Percentiles rank a stretch among this genome's conserved stretches.
These are phyloP conservation scores for Thelephora aurantiotincta DNA, from an alignment of 768 basidiomycete species.

Conservation along the genomic window DNA sequence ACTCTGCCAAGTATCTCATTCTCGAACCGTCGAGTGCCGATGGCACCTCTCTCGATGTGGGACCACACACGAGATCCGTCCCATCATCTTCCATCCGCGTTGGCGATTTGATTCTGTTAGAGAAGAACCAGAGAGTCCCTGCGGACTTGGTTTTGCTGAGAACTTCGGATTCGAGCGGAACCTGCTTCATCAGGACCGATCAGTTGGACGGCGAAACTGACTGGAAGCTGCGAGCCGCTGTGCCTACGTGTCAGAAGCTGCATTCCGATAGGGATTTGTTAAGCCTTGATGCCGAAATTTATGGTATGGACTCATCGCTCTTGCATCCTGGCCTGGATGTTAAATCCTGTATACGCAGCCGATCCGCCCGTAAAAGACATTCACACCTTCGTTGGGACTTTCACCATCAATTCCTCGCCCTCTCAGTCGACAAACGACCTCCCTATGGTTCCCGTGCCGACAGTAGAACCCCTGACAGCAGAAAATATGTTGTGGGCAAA, in stretches of 20 bases:
- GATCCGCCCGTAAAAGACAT: constrained; percentile 96
- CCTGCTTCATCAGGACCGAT: constrained; percentile 95
- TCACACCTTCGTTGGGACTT: constrained; percentile 86
- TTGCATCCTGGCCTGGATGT: constrained; percentile 4
- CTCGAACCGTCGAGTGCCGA: constrained; percentile 35
- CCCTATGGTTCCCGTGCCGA: constrained; percentile 24
- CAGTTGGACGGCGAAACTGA: constrained; percentile 98
- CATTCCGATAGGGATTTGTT: constrained; percentile 39
- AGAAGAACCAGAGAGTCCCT: constrained; percentile 96
- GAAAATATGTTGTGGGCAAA: constrained; percentile 97
- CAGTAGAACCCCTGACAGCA: constrained; percentile 76
- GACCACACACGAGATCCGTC: constrained; percentile 45
- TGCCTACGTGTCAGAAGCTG: constrained; percentile 70
- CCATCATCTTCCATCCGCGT: constrained; percentile 83
- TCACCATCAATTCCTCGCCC: constrained; percentile 53
- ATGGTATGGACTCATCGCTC: constrained; percentile 37
- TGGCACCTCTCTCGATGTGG: constrained; percentile 12
- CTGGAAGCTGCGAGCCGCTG: constrained; percentile 92
- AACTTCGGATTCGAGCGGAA: constrained; percentile 81
- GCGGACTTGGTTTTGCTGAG: constrained; percentile 84
- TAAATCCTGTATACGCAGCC: constrained; percentile 29
- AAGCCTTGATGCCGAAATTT: constrained; percentile 73
- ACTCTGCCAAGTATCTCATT: constrained; percentile 81
- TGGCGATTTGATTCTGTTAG: constrained; percentile 80
- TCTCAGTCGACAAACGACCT: constrained; percentile 19